Conservation (phyloP, 768 basidiomycete species). For the Lentinus tigrinus region DNA sequence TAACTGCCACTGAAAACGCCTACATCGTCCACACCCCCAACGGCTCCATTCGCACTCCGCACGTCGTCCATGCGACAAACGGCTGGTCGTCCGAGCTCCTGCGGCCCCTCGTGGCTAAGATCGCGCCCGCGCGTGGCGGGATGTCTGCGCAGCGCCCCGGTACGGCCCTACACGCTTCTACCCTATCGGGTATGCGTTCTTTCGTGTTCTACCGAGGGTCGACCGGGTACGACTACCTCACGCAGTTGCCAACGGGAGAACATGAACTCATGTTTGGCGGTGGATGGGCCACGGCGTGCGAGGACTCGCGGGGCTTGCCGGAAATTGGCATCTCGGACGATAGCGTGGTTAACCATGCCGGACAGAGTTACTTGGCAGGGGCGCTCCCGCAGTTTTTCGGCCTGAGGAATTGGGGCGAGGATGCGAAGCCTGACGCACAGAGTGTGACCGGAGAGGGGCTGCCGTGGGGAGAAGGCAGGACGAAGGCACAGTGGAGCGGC, state of each 20-base stretch:
- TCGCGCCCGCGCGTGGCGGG: conserved; percentile 56
- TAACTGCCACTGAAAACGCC: conserved; percentile 30
- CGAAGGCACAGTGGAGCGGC: conserved; percentile 64
- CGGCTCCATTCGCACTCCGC: conserved; percentile 54
- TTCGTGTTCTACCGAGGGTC: conserved; percentile 56
- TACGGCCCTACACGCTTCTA: conserved; percentile 26
- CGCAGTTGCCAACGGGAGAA: conserved; percentile 50
- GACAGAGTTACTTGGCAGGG: conserved; percentile 44
- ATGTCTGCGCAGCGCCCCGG: conserved; percentile 70
- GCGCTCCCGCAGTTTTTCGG: conserved; percentile 58
- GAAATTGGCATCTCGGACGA: conserved; percentile 36
- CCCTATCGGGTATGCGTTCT: conserved; percentile 43
- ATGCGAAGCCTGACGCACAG: conserved; percentile 25
- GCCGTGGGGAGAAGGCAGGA: conserved; percentile 41
- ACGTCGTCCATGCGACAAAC: conserved; percentile 85
- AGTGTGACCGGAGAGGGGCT: background rate
- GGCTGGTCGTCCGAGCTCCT: conserved; percentile 78
- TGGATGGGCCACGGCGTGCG: conserved; percentile 39
- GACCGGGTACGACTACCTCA: conserved; percentile 64
- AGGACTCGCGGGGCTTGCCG: conserved; percentile 21
- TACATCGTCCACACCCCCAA: conserved; percentile 63
- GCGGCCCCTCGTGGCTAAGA: conserved; percentile 55
- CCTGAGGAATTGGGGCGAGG: conserved; percentile 40
- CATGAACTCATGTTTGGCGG: conserved; percentile 69
- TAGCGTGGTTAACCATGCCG: conserved; percentile 33